These are phyloP conservation scores for Fusarium haematococcum DNA, from an alignment of 2,329 filamentous ascomycete species.

Conservation along the genomic window DNA sequence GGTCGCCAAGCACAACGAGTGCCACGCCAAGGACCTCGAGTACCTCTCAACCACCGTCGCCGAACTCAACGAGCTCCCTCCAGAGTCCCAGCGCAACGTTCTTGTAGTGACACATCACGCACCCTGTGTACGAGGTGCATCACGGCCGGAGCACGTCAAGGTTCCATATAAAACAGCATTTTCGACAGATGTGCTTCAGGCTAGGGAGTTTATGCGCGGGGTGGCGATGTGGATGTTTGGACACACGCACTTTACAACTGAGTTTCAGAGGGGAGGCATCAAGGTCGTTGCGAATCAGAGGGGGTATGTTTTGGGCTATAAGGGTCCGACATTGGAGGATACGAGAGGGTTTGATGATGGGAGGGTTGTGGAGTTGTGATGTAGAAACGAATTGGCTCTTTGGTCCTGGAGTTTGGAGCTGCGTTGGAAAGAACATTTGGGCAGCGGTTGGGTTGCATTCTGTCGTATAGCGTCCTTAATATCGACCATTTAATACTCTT, in stretches of 20 bases:
- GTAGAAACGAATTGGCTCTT: neutral
- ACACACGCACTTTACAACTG: constrained; percentile 60
- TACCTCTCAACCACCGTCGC: constrained; percentile 61
- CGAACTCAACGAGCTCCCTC: constrained; percentile 29
- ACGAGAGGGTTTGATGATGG: constrained; percentile 40
- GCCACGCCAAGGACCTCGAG: constrained; percentile 59
- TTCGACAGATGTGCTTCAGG: constrained; percentile 59
- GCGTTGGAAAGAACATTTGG: neutral
- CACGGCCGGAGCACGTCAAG: constrained; percentile 59
- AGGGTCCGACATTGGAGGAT: constrained; percentile 39
- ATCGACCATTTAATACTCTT: neutral
- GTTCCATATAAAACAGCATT: constrained; percentile 64
- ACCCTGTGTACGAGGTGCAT: constrained; percentile 61
- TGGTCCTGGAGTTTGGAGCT: neutral
- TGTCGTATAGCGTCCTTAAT: neutral
- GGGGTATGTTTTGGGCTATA: constrained; percentile 52
- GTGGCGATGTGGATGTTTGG: constrained; percentile 59
- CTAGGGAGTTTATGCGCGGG: constrained; percentile 49
- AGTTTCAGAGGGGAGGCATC: constrained; percentile 48
- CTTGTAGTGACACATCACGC: constrained; percentile 70
- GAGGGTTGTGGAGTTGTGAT: constrained; percentile 38
- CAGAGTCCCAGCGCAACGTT: constrained; percentile 43
- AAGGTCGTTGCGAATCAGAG: constrained; percentile 59
- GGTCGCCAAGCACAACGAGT: constrained; percentile 59
- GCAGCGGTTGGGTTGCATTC: neutral